These are phyloP conservation scores for Cladosporium halotolerans DNA, from an alignment of 2,329 filamentous ascomycete species.

Conservation along the genomic window DNA sequence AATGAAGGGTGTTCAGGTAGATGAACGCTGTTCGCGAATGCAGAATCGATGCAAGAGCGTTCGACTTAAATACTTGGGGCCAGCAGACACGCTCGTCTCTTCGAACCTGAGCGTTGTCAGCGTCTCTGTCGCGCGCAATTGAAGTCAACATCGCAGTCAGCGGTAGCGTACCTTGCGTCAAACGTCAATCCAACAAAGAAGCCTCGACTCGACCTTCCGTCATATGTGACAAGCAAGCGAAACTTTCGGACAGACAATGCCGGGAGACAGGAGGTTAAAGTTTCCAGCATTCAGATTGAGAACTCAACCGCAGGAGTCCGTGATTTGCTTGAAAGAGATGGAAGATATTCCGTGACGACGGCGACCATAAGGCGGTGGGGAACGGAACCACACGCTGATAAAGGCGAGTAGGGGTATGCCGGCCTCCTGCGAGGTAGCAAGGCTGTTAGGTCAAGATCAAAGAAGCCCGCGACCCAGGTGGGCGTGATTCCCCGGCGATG, in stretches of 20 bases:
- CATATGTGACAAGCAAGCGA: not conserved
- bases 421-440: conserved; percentile 6
- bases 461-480: conserved; percentile 8
- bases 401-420: conserved; percentile 11
- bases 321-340: conserved; percentile 1
- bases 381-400: conserved; percentile 5
- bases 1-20: too few species aligned
- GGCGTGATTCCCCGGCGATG: conserved; percentile 7
- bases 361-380: conserved; percentile 7
- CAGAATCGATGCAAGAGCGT: too few species aligned
- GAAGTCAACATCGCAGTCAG: not conserved
- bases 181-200: conserved; percentile 8
- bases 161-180: conserved; percentile 7
- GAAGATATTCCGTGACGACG: conserved; percentile 8
- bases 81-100: not conserved
- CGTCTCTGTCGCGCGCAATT: not conserved
- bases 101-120: not conserved
- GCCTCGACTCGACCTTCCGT: conserved; percentile 7
- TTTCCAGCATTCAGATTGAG: not conserved
- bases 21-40: too few species aligned
- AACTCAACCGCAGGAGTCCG: conserved; percentile 2
- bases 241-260: conserved; percentile 1
- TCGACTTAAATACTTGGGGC: too few species aligned
- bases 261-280: not conserved
- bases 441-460: conserved; percentile 10